Evolutionary conservation across 495 filamentous ascomycete genomes (phyloP).

Genomic region (Annulohypoxylon stygium): DNA sequence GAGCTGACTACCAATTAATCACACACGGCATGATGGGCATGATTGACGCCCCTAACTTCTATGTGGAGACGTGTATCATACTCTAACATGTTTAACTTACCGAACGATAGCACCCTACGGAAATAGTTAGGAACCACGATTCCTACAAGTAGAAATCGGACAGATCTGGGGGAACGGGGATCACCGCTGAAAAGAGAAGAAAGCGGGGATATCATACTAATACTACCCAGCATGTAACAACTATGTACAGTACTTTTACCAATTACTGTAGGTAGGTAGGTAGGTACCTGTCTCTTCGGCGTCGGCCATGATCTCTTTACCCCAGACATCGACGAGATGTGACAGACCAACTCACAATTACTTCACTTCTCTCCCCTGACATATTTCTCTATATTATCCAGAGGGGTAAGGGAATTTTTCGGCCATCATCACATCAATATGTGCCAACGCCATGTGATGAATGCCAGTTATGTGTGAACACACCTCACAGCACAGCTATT

Average conservation of each 20-base stretch:
- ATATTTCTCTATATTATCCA: conserved; percentile 17
- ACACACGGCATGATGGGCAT: conserved; percentile 1
- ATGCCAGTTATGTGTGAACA: conserved; percentile 32
- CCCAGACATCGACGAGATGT: conserved; percentile 5
- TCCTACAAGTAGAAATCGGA: conserved; percentile 14
- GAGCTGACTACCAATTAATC: conserved; percentile 6
- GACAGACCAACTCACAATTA: not conserved
- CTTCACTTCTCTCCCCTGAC: conserved; percentile 11
- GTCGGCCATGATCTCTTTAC: conserved; percentile 4
- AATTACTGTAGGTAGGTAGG: conserved; percentile 25
- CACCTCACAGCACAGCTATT: conserved; percentile 18
- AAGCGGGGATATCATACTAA: conserved; percentile 29
- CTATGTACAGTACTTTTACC: conserved; percentile 36
- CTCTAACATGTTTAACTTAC: conserved; percentile 9
- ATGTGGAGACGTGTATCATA: conserved; percentile 19
- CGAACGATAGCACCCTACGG: conserved; percentile 14
- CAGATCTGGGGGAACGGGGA: conserved; percentile 37
- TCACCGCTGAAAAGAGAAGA: conserved; percentile 29
- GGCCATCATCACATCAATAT: conserved; percentile 16
- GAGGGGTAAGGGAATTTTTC: conserved; percentile 13
- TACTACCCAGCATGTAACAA: conserved; percentile 23
- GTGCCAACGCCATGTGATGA: conserved; percentile 18
- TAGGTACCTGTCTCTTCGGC: not conserved
- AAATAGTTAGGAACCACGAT: conserved; percentile 25
- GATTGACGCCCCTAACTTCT: conserved; percentile 16